Conservation (phyloP, 331 rosid genomes). For the Phaseolus coccineus region DNA sequence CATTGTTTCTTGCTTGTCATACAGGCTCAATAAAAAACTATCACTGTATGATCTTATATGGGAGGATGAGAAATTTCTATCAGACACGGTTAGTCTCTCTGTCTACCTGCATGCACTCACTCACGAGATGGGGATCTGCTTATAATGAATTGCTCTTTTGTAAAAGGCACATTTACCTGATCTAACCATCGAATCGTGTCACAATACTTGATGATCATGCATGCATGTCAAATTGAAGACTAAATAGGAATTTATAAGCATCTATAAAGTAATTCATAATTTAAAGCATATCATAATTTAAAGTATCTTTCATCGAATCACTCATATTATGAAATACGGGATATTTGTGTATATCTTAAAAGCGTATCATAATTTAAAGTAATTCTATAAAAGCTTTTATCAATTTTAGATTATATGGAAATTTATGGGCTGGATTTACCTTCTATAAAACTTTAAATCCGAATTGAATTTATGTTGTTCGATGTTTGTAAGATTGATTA, state of each 20-base stretch:
- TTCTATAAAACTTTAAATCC: background rate
- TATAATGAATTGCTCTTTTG: background rate
- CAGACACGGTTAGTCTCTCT: constrained; percentile 63
- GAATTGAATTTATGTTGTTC: background rate
- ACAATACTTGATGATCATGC: constrained; percentile 1
- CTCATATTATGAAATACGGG: background rate
- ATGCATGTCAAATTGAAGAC: constrained; percentile 1
- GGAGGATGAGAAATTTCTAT: constrained; percentile 66
- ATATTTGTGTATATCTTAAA: background rate
- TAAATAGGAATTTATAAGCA: background rate
- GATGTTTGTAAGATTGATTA: background rate
- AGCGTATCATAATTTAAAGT: background rate
- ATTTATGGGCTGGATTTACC: background rate
- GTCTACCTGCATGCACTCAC: background rate
- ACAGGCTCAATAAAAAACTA: constrained; percentile 65
- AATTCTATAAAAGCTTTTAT: background rate
- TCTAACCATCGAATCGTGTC: background rate
- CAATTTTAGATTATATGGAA: background rate
- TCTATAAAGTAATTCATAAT: background rate
- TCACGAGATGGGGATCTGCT: too few relatives aligned
- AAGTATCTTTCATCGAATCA: too few relatives aligned
- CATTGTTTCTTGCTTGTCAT: constrained; percentile 26
- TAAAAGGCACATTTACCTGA: background rate
- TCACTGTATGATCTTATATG: constrained; percentile 74
- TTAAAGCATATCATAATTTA: too few relatives aligned